Base-by-base conservation (phyloP, 1,139 yeast species). In the Yamadazyma epiphylla region DNA sequence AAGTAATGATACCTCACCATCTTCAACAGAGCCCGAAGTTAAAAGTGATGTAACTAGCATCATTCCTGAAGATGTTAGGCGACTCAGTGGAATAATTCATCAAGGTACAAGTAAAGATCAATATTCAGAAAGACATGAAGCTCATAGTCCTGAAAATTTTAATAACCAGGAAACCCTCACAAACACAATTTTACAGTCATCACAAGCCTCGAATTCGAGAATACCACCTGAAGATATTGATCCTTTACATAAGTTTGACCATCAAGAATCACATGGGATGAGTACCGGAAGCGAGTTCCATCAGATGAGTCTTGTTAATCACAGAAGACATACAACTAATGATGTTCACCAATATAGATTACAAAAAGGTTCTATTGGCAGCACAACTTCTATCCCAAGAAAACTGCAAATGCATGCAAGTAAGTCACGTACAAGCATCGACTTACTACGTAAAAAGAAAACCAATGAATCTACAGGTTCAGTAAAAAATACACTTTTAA, bases 401-500 rank as follows among this genome's bases (percentile, higher is more conserved):
- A 15, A 9, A 7, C 6, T 6, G 19, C 11, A 22, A 7, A 15
- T 24, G 17, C 8, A 16, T 6, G 6, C 12, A 12, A 8, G 6
- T 11, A 23, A 14, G n/a, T 8, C 25, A 7, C 11, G 13, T 11
- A 10, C 26, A 15, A 24, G 20, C n/a, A 9, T 24, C 5, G 26
- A 24, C n/a, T 11, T n/a, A 24, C 10, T 24, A 10, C 10, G 29
- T 10, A 30, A 19, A n/a, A 14, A 9, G 6, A 22, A 26, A 24
- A 24, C 32, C 19, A 38, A 37, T 13, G 50, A 45, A 23, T 41
- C 49, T 9, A 38, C 43, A 11, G 41, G 43, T 28, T 39, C 42
- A 13, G 62, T 71, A 68, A 52, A 74, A 36, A 58, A 59, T 35
- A 56, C 73, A 1, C 51, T 68, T 11, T 35, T 64, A 9, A 56